phyloP scores from a whole-genome alignment of 345 rosid genomes.

The Hibiscus tridactylites region DNA sequence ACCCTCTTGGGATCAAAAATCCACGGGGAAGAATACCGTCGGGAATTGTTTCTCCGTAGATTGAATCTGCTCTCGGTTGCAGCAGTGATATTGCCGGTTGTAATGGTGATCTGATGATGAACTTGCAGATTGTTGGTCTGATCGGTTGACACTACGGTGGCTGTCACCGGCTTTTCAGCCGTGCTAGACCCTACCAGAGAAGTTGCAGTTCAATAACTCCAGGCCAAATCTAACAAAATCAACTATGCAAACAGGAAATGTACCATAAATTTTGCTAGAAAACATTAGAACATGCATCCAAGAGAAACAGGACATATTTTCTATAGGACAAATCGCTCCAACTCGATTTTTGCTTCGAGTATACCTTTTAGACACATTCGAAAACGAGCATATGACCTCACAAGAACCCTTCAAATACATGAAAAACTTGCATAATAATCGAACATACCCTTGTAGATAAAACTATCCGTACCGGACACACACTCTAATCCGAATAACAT shows the following conservation, averaged over 20 bases:
- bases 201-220: slow-evolving; percentile 11
- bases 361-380: not conserved
- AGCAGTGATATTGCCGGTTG: slow-evolving; percentile 31
- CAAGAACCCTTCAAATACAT: not conserved
- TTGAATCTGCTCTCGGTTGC: slow-evolving; percentile 35
- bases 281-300: slow-evolving; percentile 9
- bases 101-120: slow-evolving; percentile 81
- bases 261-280: slow-evolving; percentile 3
- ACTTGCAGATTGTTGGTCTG: slow-evolving; percentile 29
- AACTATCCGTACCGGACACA: not conserved
- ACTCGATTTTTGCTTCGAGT: not conserved
- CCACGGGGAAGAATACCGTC: slow-evolving; percentile 54
- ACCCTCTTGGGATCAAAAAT: slow-evolving; percentile 75
- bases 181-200: slow-evolving; percentile 30
- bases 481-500: not conserved
- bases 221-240: slow-evolving; percentile 2
- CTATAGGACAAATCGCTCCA: not conserved
- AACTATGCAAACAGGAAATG: not conserved
- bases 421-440: not conserved
- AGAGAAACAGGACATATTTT: not conserved
- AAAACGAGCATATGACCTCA: not conserved
- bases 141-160: slow-evolving; percentile 29
- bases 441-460: not conserved
- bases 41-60: slow-evolving; percentile 54
- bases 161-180: slow-evolving; percentile 40